These are phyloP conservation scores for Colletotrichum trifolii DNA, from an alignment of 2,329 filamentous ascomycete genomes.

Conservation along the genomic window DNA sequence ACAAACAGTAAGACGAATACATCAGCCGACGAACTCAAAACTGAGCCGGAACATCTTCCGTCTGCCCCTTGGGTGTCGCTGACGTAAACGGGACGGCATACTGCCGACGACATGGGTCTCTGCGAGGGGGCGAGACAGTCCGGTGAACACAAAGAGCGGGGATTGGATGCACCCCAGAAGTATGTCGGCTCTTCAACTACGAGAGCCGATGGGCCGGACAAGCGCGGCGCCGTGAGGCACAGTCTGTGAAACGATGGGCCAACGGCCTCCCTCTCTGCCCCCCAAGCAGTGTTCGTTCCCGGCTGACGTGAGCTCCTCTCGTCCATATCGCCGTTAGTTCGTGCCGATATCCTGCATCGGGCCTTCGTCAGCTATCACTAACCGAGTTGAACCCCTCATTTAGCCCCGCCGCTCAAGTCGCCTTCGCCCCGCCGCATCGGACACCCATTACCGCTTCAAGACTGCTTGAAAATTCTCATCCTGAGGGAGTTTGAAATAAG, in stretches of 20 bases:
- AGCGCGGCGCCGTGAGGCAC: neutral
- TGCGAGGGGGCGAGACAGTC: slow-evolving; percentile 9
- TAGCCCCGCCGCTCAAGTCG: slow-evolving; percentile 32
- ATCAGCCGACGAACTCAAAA: too few species aligned
- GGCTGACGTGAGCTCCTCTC: slow-evolving; percentile 19
- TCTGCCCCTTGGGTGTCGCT: neutral
- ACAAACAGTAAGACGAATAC: too few species aligned
- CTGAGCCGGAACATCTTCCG: too few species aligned
- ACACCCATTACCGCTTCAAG: slow-evolving; percentile 5
- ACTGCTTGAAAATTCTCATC: slow-evolving; percentile 8
- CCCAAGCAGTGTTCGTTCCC: slow-evolving; percentile 7
- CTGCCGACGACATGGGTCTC: slow-evolving; percentile 3
- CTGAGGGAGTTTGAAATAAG: neutral
- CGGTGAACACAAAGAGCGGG: slow-evolving; percentile 12
- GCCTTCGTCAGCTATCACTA: slow-evolving; percentile 21
- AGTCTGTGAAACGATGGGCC: neutral
- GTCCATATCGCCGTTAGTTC: slow-evolving; percentile 1
- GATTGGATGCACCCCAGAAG: slow-evolving; percentile 26
- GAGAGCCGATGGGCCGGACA: neutral
- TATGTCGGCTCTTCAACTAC: neutral
- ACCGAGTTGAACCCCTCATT: slow-evolving; percentile 28
- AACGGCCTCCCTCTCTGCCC: neutral
- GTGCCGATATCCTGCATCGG: neutral
- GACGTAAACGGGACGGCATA: slow-evolving; percentile 12
- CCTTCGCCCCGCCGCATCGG: slow-evolving; percentile 12